phyloP scores from a whole-genome alignment of 352 stramenopile genomes.

The Blastocystis sp. region DNA sequence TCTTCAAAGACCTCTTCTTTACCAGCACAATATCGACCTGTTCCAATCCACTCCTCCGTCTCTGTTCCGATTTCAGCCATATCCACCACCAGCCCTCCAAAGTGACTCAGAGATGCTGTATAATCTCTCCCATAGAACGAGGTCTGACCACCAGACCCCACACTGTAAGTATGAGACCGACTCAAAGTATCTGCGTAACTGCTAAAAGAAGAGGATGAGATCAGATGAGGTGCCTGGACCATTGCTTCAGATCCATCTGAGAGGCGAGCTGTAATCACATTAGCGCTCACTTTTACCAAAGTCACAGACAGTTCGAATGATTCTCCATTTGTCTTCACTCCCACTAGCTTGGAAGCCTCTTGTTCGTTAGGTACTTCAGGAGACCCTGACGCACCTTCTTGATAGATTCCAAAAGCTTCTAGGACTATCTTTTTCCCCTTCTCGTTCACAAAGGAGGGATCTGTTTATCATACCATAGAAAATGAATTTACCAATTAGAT shows the following conservation, averaged over 20 bases:
- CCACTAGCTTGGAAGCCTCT: slow-evolving; percentile 78
- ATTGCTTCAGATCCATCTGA: background rate
- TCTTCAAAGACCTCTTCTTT: background rate
- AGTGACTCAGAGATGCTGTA: background rate
- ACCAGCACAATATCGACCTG: slow-evolving; percentile 7
- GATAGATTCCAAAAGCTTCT: slow-evolving; percentile 70
- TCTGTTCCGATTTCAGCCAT: slow-evolving; percentile 33
- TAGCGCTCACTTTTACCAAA: slow-evolving; percentile 14
- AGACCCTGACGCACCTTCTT: slow-evolving; percentile 89
- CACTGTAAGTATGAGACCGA: background rate
- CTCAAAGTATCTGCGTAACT: slow-evolving; percentile 37
- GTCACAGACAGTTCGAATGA: slow-evolving; percentile 10
- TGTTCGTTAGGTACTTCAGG: slow-evolving; percentile 93
- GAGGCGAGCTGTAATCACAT: slow-evolving; percentile 15
- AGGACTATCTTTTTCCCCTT: background rate
- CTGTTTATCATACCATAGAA: background rate
- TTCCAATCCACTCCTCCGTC: slow-evolving; percentile 25
- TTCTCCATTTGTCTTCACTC: slow-evolving; percentile 9
- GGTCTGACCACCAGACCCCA: background rate
- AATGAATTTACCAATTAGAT: background rate
- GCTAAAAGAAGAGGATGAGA: background rate
- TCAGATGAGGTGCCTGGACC: background rate
- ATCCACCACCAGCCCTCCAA: slow-evolving; percentile 52
- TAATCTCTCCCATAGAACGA: background rate
- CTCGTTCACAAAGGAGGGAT: slow-evolving; percentile 23